These are phyloP conservation scores for Chloris gayana DNA, from an alignment of 176 grass and related monocot genomes.

Conservation along the genomic window DNA sequence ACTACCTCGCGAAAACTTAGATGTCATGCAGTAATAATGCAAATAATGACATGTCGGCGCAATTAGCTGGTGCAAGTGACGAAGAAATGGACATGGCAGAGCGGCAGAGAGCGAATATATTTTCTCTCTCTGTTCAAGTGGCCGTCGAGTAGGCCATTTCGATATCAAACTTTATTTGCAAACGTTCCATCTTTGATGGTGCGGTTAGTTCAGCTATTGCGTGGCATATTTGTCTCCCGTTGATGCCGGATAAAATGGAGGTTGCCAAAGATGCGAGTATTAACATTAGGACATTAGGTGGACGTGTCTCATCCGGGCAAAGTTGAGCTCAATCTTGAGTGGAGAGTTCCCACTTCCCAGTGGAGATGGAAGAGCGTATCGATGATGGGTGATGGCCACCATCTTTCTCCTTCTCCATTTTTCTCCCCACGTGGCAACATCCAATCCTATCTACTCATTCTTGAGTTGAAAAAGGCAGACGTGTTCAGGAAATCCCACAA, in stretches of 20 bases:
- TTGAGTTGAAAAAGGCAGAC: neutral
- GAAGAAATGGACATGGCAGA: neutral
- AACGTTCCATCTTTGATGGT: neutral
- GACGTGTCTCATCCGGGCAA: neutral
- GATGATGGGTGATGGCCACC: neutral
- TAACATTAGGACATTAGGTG: neutral
- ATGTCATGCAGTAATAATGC: neutral
- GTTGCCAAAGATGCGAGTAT: neutral
- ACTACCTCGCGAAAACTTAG: too few relatives aligned
- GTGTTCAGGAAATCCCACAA: neutral
- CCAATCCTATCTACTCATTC: neutral
- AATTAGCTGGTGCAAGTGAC: neutral
- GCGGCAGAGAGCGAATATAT: neutral
- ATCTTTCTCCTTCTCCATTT: neutral
- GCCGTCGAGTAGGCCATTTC: neutral
- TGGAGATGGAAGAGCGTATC: neutral
- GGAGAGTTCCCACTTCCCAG: too few relatives aligned
- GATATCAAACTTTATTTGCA: neutral
- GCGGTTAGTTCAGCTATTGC: neutral
- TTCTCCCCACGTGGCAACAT: neutral
- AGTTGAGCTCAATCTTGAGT: neutral
- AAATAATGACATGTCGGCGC: neutral
- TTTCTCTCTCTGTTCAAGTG: neutral
- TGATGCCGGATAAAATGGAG: neutral
- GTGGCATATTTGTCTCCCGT: neutral